A percentile compares a stretch with the other conserved stretches of the same genome.
phyloP scores from a whole-genome alignment of 192 early-diverging fungal genomes.

The Entrophospora sp. region DNA sequence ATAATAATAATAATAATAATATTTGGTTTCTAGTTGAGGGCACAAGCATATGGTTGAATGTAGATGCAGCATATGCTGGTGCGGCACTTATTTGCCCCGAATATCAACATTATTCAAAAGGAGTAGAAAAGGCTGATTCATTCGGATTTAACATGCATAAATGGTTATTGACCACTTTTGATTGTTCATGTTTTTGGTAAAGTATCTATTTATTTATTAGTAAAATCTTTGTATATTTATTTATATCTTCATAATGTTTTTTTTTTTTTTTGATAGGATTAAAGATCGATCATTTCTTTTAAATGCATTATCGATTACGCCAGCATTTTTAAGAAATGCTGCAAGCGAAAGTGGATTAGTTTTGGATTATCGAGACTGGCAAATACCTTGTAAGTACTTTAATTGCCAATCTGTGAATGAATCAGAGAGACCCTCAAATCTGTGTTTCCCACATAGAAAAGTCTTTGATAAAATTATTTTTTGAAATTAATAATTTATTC shows the following conservation, averaged over 20 bases:
- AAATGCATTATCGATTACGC: neutral
- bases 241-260: neutral
- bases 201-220: neutral
- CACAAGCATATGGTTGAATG: constrained; percentile 47
- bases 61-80: constrained; percentile 63
- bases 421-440: no score
- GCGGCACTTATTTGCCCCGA: constrained; percentile 49
- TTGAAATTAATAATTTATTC: no score
- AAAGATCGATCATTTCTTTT: neutral
- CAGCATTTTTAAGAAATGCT: neutral
- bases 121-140: constrained; percentile 48
- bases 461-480: no score
- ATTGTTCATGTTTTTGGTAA: constrained; percentile 38
- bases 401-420: no score
- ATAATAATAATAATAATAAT: neutral
- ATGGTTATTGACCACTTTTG: constrained; percentile 56
- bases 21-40: constrained; percentile 9
- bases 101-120: constrained; percentile 36
- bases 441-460: no score
- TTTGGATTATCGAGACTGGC: constrained; percentile 1
- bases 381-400: neutral
- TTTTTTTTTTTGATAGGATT: neutral
- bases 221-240: neutral
- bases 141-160: constrained; percentile 58
- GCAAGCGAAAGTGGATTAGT: neutral